Base-by-base conservation (phyloP, 805 yeast genomes). In the Cyberlindnera maritima region DNA sequence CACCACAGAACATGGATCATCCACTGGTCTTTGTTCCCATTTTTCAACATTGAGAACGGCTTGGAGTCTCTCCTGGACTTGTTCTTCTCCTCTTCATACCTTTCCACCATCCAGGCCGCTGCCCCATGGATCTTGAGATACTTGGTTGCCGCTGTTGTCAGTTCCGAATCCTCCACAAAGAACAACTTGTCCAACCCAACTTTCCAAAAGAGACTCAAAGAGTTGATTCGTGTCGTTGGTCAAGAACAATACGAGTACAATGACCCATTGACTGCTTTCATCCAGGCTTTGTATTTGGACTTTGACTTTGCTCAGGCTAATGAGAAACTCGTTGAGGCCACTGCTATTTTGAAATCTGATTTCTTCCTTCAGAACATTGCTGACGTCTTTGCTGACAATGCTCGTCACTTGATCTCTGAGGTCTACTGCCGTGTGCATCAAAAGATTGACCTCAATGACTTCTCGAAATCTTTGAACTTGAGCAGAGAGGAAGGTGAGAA, bases 71-170 rank as follows among this genome's bases (percentile, higher is more conserved):
- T 83, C 48, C 69, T 76, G 47, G 88, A 83, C 52, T 60, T 80
- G 43, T 79, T 80, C 63, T 74, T 80, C 60, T 69, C 79, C 15
- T 75, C 83, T 4, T 77, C 83, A 8, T 81, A 80, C 62, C 64
- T 83, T 50, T 77, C 82, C 48, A 76, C 87, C 2, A 82, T 83
- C 60, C 88, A 83, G 66, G 85, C 86, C 28, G 72, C 85, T 9
- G 76, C 83, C 59, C 89, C 88, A 18, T 83, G 89, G 89, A 68
- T 83, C 41, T 63, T 82, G 53, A 75, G 88, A 58, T 83, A 83
- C 60, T 63, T 83, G 46, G 76, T 80, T 21, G 84, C 78, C 25
- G 83, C 85, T n/a, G 82, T 81, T 43, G 67, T 72, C 37, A 61
- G 71, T 14, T 64, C 73, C 14, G 63, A 67, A 38, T 38, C 61